Percentiles rank a stretch among this genome's conserved stretches.
These are phyloP conservation scores for Solanum paucissectum DNA, from an alignment of 257 asterid species.

Conservation along the genomic window DNA sequence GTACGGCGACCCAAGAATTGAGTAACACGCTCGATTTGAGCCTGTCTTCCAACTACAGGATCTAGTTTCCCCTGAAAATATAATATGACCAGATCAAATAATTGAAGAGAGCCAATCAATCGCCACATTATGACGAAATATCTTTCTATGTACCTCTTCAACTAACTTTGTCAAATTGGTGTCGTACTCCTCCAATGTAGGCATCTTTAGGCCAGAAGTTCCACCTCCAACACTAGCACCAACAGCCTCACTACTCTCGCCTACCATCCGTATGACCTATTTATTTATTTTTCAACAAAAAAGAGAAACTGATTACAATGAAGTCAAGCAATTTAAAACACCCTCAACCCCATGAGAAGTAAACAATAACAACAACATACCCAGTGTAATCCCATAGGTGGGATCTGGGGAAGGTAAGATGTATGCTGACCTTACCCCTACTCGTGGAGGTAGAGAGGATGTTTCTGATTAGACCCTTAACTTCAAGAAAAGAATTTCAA, in stretches of 20 bases:
- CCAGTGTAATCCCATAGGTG: background rate
- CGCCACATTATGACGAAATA: background rate
- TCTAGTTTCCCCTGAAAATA: slow-evolving; percentile 23
- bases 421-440: background rate
- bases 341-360: background rate
- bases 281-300: background rate
- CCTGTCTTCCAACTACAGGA: slow-evolving; percentile 34
- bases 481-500: background rate
- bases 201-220: slow-evolving; percentile 35
- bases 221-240: slow-evolving; percentile 37
- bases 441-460: background rate
- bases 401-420: background rate
- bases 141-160: slow-evolving; percentile 52
- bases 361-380: background rate
- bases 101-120: background rate
- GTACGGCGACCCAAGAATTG: slow-evolving; percentile 32
- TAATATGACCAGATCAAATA: background rate
- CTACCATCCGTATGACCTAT: slow-evolving; percentile 44
- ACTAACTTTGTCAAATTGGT: slow-evolving; percentile 39
- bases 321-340: background rate
- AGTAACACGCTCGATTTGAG: slow-evolving; percentile 20
- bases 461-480: background rate
- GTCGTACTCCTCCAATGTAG: slow-evolving; percentile 41
- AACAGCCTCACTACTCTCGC: slow-evolving; percentile 41
- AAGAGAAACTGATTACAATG: background rate